Base-by-base conservation (phyloP, 352 stramenopile species). In the Globisporangium paroecandrum region DNA sequence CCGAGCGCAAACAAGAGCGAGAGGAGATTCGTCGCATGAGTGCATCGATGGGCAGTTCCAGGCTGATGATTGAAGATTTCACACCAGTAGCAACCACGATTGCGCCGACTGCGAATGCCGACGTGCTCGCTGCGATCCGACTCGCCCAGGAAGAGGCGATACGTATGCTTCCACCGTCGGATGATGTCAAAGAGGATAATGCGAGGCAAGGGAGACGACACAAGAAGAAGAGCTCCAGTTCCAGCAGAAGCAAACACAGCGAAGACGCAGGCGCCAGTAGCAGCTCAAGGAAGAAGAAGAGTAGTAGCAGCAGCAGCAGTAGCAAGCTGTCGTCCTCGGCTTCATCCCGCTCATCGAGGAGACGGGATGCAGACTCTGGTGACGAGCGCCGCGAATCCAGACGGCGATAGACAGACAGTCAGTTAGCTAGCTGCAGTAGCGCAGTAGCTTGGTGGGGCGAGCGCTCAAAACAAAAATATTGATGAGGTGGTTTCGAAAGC, bases 61-160 rank as follows among this genome's bases (percentile, higher is more conserved):
- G 34, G 12, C 41, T 57, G 56, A 41, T 6, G 27, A 58, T 47
- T 24, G 43, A 66, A 53, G 41, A 62, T 12, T 1, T 29, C 53
- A 57, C 32, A 4, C 27, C 58, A 47, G 15, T 36, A 0, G 20
- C 55, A 9, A 68, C 51, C 3, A 66, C 36, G 36, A 18, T 66
- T 13, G 53, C 27, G 1, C n/a, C 46, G 46, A 24, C 60, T 18
- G 59, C 61, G 12, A 87, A 69, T 47, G 70, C 70, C 8, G 77
- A 89, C 38, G 81, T 94, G 54, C 67, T 93, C 51, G 86, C 86
- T 20, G 83, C 86, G 15, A 92, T 94, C 59, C 79, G 77, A 20
- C 73, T 83, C 54, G 86, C 86, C 0, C 74, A 93, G 55, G 75
- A 90, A 65, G 84, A 90, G 13, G 84, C 84, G 0, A 54, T 89